Evolutionary conservation across 129 eudicot genomes (phyloP).

Genomic region (Deinandra increscens): DNA sequence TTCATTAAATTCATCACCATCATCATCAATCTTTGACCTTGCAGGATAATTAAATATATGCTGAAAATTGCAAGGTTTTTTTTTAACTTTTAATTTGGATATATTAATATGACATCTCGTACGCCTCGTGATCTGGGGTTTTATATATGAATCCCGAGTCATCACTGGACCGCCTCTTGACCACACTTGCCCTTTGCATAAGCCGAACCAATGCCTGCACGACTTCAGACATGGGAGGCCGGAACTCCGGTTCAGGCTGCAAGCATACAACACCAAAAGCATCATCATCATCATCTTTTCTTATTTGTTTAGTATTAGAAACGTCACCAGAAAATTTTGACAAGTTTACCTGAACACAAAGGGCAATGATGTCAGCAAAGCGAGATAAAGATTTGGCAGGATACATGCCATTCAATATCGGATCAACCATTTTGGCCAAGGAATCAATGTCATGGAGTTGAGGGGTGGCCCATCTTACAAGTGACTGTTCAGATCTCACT

Average conservation of each 20-base stretch:
- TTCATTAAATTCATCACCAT: conserved; percentile 28
- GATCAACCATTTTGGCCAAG: conserved; percentile 91
- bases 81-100: conserved; percentile 3
- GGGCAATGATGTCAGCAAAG: conserved; percentile 89
- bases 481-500: conserved; percentile 79
- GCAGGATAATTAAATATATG: conserved; percentile 33
- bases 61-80: conserved; percentile 44
- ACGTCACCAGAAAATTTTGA: background rate
- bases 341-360: conserved; percentile 85
- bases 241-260: conserved; percentile 95
- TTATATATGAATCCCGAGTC: conserved; percentile 70
- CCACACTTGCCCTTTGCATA: conserved; percentile 83
- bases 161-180: conserved; percentile 70
- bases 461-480: conserved; percentile 98
- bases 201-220: conserved; percentile 92
- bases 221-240: conserved; percentile 97
- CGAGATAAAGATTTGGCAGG: conserved; percentile 93
- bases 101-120: conserved; percentile 57
- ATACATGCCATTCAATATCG: conserved; percentile 80
- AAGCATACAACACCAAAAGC: conserved; percentile 14
- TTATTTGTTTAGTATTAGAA: background rate
- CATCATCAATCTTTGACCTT: conserved; percentile 37
- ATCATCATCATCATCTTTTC: conserved; percentile 1
- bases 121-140: conserved; percentile 74
- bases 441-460: conserved; percentile 95